Evolutionary conservation across 2,329 filamentous ascomycete species (phyloP), one percentile per base, ranked within the genome.

Genomic region (Penicillium sp.): DNA sequence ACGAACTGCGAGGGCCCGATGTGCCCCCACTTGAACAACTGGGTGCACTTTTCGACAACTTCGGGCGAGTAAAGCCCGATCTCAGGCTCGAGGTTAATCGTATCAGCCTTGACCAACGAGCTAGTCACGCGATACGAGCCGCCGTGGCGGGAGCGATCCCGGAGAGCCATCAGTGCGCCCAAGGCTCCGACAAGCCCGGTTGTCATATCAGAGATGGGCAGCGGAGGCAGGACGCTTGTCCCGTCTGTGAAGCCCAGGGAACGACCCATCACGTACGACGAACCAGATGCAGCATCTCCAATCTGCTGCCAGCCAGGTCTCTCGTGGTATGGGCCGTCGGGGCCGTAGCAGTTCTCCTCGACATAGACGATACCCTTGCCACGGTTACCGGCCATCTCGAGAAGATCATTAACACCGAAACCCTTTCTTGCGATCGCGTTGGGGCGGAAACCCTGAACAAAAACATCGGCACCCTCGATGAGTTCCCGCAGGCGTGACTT

Each of bases 381-480:
- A 15, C 73, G 64, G 26, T 64, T 61, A 5, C 58, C 66, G 12
- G 64, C 74, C 57, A 73, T 65, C 42, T 61, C 64, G 8, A 72
- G 60, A 21, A 75, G 54, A n/a, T 66, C 66, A 6, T 72, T 57
- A 6, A 70, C 61, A 0, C 72, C 49, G 12, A 57, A 49, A 3
- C 54, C 53, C 43, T 55, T 56, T n/a, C 56, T 35, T 5, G 37
- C 51, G 46, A 79, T 64, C 10, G 67, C 63, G 7, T 69, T 69
- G 6, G 69, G 68, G 10, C 76, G 68, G 65, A 74, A 80, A 29
- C 77, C 76, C 50, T 78, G 73, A 21, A 80, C 61, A 48, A 79
- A 72, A 31, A 79, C 71, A 57, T 81, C 77, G 3, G 73, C 76
- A 2, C 74, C 72, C 12, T 61, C 57, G 13, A 79, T 57, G 3